Conservation (phyloP, 768 basidiomycete species). For the Boletus tomentosulus region DNA sequence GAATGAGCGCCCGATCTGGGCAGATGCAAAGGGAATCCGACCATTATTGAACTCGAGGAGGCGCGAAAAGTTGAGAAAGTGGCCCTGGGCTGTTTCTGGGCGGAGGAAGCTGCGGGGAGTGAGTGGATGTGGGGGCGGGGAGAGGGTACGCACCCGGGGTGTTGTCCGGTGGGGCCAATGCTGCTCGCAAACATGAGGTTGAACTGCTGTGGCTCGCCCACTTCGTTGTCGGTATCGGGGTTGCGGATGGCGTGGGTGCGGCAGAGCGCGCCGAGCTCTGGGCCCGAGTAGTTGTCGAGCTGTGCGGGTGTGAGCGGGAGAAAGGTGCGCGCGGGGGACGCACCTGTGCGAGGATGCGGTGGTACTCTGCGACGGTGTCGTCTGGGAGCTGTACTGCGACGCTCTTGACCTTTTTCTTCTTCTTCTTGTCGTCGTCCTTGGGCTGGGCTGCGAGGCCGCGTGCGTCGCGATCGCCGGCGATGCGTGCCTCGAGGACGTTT, state of each 20-base stretch:
- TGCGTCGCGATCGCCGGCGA: conserved; percentile 89
- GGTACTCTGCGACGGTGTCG: conserved; percentile 70
- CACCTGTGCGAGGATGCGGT: conserved; percentile 84
- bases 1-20: conserved; percentile 94
- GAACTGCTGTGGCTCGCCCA: conserved; percentile 91
- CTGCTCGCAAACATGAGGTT: conserved; percentile 98
- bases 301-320: background rate
- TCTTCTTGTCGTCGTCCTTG: conserved; percentile 49
- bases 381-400: conserved; percentile 72
- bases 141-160: conserved; percentile 48
- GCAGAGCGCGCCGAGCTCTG: conserved; percentile 85
- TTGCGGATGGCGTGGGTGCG: conserved; percentile 75
- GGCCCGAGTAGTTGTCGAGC: conserved; percentile 85
- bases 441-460: conserved; percentile 65
- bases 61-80: conserved; percentile 97
- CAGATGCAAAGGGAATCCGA: conserved; percentile 93
- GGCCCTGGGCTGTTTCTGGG: conserved; percentile 97
- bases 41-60: conserved; percentile 98
- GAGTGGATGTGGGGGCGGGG: too few species aligned
- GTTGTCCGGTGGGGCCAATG: conserved; percentile 96
- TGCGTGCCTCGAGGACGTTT: conserved; percentile 81
- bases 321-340: conserved; percentile 19
- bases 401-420: conserved; percentile 68
- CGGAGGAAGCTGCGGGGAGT: conserved; percentile 63
- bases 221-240: conserved; percentile 90